phyloP scores from a whole-genome alignment of 345 rosid genomes.

The Dovyalis caffra region DNA sequence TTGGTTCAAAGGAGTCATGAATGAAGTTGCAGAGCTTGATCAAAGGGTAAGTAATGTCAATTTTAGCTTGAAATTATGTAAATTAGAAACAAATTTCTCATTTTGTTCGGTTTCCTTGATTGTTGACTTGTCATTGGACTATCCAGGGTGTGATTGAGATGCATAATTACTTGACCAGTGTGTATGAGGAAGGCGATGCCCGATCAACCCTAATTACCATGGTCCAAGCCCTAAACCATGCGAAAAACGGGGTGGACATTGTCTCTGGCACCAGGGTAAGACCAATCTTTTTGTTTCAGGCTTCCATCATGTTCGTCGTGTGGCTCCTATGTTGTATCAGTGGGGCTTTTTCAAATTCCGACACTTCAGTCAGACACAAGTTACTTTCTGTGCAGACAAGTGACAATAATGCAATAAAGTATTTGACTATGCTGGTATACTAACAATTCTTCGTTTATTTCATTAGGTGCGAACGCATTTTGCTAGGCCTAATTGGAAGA shows the following conservation, averaged over 20 bases:
- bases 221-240: slow-evolving; percentile 98
- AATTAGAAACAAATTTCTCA: not conserved
- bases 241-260: slow-evolving; percentile 93
- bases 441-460: not conserved
- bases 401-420: not conserved
- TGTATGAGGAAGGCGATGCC: slow-evolving; percentile 99
- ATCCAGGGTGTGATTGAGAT: slow-evolving; percentile 90
- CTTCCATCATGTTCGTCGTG: not conserved
- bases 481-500: slow-evolving; percentile 97
- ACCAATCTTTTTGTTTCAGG: not conserved
- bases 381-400: not conserved
- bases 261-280: slow-evolving; percentile 94
- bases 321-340: not conserved
- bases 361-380: not conserved
- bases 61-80: not conserved
- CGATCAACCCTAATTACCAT: slow-evolving; percentile 95
- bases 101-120: slow-evolving; percentile 7
- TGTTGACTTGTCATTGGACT: slow-evolving; percentile 3
- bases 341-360: not conserved
- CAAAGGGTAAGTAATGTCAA: slow-evolving; percentile 58
- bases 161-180: slow-evolving; percentile 98
- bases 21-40: slow-evolving; percentile 90
- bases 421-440: not conserved
- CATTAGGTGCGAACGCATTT: slow-evolving; percentile 90
- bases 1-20: slow-evolving; percentile 99